These are phyloP conservation scores for Talaromyces rugulosus DNA, from an alignment of 2,329 filamentous ascomycete species.

Conservation along the genomic window DNA sequence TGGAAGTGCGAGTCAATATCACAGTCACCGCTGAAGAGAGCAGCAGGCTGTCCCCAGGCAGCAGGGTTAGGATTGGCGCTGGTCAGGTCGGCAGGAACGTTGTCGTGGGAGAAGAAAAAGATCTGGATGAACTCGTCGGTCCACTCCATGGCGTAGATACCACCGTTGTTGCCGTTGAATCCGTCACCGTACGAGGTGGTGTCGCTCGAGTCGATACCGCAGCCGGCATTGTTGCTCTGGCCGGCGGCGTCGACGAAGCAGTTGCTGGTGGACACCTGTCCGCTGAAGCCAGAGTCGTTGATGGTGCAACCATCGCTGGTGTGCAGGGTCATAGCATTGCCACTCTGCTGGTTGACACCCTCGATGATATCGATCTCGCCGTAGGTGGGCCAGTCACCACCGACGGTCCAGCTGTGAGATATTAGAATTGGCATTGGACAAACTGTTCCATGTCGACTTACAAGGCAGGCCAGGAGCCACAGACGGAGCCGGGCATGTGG, in stretches of 20 bases:
- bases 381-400: constrained; percentile 62
- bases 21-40: constrained; percentile 66
- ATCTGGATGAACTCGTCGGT: constrained; percentile 66
- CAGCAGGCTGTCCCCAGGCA: constrained; percentile 65
- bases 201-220: constrained; percentile 51
- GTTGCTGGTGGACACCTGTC: constrained; percentile 48
- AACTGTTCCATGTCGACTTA: constrained; percentile 29
- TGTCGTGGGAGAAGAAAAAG: constrained; percentile 74
- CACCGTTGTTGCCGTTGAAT: constrained; percentile 67
- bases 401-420: constrained; percentile 50
- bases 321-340: constrained; percentile 65
- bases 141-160: constrained; percentile 75
- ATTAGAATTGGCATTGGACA: neutral
- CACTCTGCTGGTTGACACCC: constrained; percentile 62
- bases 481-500: constrained; percentile 68
- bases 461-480: constrained; percentile 69
- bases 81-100: constrained; percentile 61
- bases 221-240: constrained; percentile 53
- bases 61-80: constrained; percentile 59
- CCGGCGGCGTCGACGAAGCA: constrained; percentile 51
- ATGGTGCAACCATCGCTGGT: constrained; percentile 60
- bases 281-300: constrained; percentile 44
- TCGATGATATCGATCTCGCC: constrained; percentile 81
- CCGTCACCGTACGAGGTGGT: constrained; percentile 57
- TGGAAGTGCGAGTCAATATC: constrained; percentile 67